Base-by-base conservation (phyloP, 2,329 filamentous ascomycete species). In the Chaetomium globosum region DNA sequence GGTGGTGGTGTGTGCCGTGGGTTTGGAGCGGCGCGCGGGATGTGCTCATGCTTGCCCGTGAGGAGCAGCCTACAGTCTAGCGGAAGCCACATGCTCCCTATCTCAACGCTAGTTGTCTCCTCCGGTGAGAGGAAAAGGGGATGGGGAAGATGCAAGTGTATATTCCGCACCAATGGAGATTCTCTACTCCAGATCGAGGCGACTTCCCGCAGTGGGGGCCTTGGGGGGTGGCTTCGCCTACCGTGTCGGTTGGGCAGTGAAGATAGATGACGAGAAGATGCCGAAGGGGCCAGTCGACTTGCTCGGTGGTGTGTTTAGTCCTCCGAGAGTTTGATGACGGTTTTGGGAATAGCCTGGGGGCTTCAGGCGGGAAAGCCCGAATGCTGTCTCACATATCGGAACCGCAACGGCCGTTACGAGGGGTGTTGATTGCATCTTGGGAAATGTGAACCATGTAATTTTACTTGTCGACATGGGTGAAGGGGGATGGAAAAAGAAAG, bases 301-400 rank as follows among this genome's bases (percentile, higher is more conserved):
- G 46, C 19, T 49, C 57, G 31, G 53, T 26, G 21, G 39, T n/a
- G 21, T 23, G 23, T 21, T 43, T n/a, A n/a, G 39, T 19, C 5
- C 59, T 68, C 67, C 67, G 67, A 65, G 65, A n/a, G 16, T 48
- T 58, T 46, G 52, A 30, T 53, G 65, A 23, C 63, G 65, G 43
- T 67, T 67, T 69, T 67, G 64, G 67, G 67, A 62, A 66, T 67
- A 66, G 65, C 49, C 33, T 48, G 51, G 31, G 16, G 16, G 21
- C 31, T 13, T 23, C 43, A 57, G 31, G 13, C 33, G 39, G 31
- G 12, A 13, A 23, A 51, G 59, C 51, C 64, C 23, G 57, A n/a
- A 65, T 48, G 63, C 36, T 57, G 59, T 64, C 55, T 58, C 58
- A 60, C 23, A 23, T 13, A 33, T 48, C 57, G 57, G 39, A 56